Evolutionary conservation across 2,329 filamentous ascomycete species (phyloP).

Genomic region (Neopestalotiopsis rosae): DNA sequence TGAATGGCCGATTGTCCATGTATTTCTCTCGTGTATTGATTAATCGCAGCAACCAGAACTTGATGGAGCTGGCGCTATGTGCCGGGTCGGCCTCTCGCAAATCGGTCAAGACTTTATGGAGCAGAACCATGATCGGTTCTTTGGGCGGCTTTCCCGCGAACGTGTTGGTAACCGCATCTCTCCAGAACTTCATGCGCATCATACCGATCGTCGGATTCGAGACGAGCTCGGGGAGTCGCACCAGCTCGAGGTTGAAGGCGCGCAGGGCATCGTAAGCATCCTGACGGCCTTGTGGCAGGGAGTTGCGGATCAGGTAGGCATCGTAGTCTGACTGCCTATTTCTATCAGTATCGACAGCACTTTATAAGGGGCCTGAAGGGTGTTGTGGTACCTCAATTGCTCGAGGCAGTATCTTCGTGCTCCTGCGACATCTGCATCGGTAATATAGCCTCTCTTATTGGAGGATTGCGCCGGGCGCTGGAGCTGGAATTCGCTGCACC

Average conservation of each 20-base stretch:
- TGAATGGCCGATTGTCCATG: conserved; percentile 82
- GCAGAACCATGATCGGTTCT: conserved; percentile 87
- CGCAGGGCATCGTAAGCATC: conserved; percentile 90
- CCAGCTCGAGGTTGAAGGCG: conserved; percentile 90
- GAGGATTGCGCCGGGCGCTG: conserved; percentile 19
- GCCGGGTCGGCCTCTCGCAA: conserved; percentile 51
- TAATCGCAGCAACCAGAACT: conserved; percentile 77
- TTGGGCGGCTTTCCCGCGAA: conserved; percentile 81
- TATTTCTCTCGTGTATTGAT: conserved; percentile 83
- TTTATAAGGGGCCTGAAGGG: neutral
- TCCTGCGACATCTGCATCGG: conserved; percentile 56
- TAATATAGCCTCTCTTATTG: conserved; percentile 47
- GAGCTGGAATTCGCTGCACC: conserved; percentile 24
- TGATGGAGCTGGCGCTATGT: conserved; percentile 57
- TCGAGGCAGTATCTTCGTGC: conserved; percentile 59
- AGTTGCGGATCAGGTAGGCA: conserved; percentile 83
- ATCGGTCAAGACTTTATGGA: conserved; percentile 73
- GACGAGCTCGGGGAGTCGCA: conserved; percentile 86
- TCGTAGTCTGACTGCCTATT: conserved; percentile 85
- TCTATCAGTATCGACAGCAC: conserved; percentile 25
- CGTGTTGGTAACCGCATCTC: conserved; percentile 79
- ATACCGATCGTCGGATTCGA: conserved; percentile 85
- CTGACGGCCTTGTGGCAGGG: conserved; percentile 75
- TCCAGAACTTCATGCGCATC: conserved; percentile 95
- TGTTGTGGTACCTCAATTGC: conserved; percentile 51